Percentiles rank a stretch among this genome's conserved stretches.
These are phyloP conservation scores for Phytophthora sansomeana DNA, from an alignment of 352 stramenopile species.

Conservation along the genomic window DNA sequence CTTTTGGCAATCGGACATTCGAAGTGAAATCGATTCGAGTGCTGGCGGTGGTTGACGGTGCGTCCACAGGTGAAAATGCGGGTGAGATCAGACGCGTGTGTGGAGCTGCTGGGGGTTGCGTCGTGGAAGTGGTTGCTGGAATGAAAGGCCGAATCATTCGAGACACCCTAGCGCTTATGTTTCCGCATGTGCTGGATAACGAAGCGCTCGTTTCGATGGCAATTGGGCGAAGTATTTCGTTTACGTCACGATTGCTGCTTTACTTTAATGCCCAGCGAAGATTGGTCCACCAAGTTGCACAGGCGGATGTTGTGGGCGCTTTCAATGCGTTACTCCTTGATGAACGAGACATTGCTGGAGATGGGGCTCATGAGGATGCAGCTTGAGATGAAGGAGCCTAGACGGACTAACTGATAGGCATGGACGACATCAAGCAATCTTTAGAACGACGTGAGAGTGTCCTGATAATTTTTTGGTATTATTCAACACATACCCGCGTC, in stretches of 20 bases:
- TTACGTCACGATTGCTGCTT: slow-evolving; percentile 23
- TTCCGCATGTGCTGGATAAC: slow-evolving; percentile 18
- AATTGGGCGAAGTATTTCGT: slow-evolving; percentile 14
- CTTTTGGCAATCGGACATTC: slow-evolving; percentile 32
- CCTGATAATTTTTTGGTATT: too few relatives aligned
- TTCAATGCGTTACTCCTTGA: slow-evolving; percentile 2
- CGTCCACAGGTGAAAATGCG: slow-evolving; percentile 5
- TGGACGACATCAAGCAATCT: too few relatives aligned
- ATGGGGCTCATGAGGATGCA: background rate
- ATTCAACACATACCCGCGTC: too few relatives aligned
- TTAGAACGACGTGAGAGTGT: too few relatives aligned
- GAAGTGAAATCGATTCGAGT: slow-evolving; percentile 30
- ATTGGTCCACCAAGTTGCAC: slow-evolving; percentile 19
- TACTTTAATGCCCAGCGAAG: slow-evolving; percentile 25
- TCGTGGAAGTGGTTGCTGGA: slow-evolving; percentile 23
- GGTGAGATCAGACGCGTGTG: slow-evolving; percentile 15
- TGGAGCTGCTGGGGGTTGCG: slow-evolving; percentile 14
- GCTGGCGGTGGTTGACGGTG: slow-evolving; percentile 9
- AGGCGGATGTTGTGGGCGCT: slow-evolving; percentile 24
- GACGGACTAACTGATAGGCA: too few relatives aligned
- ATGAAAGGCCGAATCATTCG: slow-evolving; percentile 8
- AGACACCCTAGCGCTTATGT: slow-evolving; percentile 11
- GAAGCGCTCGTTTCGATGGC: slow-evolving; percentile 11
- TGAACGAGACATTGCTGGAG: background rate
- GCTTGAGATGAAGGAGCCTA: too few relatives aligned